Conservation (phyloP, 2,329 filamentous ascomycete genomes). For the Colletotrichum filicis region DNA sequence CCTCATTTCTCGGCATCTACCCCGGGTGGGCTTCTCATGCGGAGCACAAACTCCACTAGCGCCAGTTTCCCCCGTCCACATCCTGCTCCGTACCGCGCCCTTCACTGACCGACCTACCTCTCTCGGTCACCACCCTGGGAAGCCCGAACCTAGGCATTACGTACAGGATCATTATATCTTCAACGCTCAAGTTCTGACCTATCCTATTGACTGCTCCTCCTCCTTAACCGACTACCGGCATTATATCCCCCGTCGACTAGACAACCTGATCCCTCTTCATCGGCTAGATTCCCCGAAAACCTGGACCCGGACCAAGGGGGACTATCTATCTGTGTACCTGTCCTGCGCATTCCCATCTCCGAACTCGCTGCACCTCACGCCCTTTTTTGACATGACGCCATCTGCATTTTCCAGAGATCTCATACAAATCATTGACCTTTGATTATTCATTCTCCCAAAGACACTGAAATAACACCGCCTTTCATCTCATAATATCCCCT, state of each 20-base stretch:
- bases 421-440: neutral
- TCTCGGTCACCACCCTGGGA: constrained; percentile 4
- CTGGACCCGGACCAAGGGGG: neutral
- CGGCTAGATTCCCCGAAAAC: constrained; percentile 1
- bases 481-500: neutral
- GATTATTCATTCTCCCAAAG: neutral
- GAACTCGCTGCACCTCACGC: neutral
- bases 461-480: neutral
- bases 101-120: constrained; percentile 28
- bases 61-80: constrained; percentile 7
- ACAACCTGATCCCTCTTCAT: neutral
- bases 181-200: neutral
- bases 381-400: neutral
- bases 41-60: constrained; percentile 22
- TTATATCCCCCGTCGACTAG: neutral
- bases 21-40: neutral
- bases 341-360: neutral
- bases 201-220: neutral
- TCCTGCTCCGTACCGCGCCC: neutral
- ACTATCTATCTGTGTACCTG: neutral
- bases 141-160: constrained; percentile 15
- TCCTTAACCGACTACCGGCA: neutral
- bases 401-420: neutral
- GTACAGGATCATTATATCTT: constrained; percentile 5
- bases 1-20: neutral